These are phyloP conservation scores for Tolypocladium cylindrosporum DNA, from an alignment of 2,329 filamentous ascomycete genomes.

Conservation along the genomic window DNA sequence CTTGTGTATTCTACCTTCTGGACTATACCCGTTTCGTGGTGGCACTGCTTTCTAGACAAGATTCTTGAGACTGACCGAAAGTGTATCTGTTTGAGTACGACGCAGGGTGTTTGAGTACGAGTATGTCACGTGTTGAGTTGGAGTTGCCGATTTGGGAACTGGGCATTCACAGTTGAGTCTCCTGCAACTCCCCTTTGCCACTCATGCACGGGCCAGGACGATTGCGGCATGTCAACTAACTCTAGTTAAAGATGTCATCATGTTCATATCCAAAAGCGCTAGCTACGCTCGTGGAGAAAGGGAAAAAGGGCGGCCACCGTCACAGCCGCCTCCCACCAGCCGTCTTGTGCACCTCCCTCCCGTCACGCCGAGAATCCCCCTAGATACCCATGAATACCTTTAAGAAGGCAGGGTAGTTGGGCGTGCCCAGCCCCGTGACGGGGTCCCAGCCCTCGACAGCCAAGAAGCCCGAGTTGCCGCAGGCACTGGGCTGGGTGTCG, in stretches of 20 bases:
- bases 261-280: not conserved
- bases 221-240: not conserved
- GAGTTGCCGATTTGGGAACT: not conserved
- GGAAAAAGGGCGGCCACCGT: not conserved
- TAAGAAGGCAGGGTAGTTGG: conserved; percentile 15
- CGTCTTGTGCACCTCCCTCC: not conserved
- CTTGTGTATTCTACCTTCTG: not conserved
- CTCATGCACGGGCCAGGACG: not conserved
- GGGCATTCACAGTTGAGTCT: not conserved
- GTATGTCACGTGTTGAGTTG: not conserved
- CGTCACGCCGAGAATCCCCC: not conserved
- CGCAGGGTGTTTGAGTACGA: not conserved
- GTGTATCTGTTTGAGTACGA: not conserved
- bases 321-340: not conserved
- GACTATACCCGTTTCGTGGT: not conserved
- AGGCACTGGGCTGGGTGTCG: conserved; percentile 4
- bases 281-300: not conserved
- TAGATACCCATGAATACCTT: conserved; percentile 27
- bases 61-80: not conserved
- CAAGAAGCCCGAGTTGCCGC: conserved; percentile 9
- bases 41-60: not conserved
- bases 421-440: conserved; percentile 10
- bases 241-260: not conserved
- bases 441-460: conserved; percentile 10
- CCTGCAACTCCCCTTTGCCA: not conserved